Conservation (phyloP, 2,329 filamentous ascomycete genomes). For the Penicillium sp. region DNA sequence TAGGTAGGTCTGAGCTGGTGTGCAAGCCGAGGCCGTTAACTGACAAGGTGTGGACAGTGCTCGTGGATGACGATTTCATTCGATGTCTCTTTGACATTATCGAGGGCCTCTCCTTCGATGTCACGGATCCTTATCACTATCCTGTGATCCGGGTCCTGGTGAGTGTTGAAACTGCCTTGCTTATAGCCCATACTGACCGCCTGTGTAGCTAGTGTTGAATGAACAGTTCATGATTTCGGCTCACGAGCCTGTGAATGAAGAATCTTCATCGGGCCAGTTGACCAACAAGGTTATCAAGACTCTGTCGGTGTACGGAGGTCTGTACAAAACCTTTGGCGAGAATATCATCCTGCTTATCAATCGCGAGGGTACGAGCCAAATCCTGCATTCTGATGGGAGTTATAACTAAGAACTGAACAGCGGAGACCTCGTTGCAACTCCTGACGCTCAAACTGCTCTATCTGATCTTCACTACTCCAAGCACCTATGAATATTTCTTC, state of each 20-base stretch:
- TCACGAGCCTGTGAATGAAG: slow-evolving; percentile 49
- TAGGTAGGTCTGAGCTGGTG: slow-evolving; percentile 53
- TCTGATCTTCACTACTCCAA: slow-evolving; percentile 84
- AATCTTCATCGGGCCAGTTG: slow-evolving; percentile 50
- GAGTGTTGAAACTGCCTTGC: slow-evolving; percentile 33
- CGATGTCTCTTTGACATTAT: slow-evolving; percentile 80
- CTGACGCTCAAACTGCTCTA: slow-evolving; percentile 96
- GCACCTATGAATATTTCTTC: slow-evolving; percentile 97
- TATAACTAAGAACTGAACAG: slow-evolving; percentile 31
- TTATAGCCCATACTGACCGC: not conserved
- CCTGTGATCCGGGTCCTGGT: slow-evolving; percentile 89
- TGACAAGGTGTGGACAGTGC: slow-evolving; percentile 37
- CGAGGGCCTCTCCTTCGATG: slow-evolving; percentile 80
- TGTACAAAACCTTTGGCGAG: slow-evolving; percentile 92
- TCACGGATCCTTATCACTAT: slow-evolving; percentile 90
- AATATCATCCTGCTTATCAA: slow-evolving; percentile 95
- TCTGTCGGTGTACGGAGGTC: slow-evolving; percentile 71
- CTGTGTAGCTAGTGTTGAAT: slow-evolving; percentile 76
- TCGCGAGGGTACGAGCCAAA: slow-evolving; percentile 60
- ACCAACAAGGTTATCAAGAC: slow-evolving; percentile 95
- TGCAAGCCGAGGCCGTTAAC: not conserved
- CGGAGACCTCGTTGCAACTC: slow-evolving; percentile 86
- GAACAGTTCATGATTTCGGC: slow-evolving; percentile 92
- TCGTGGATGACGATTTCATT: slow-evolving; percentile 72
- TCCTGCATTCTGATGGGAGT: not conserved